Conservation (phyloP, 306 rosid species). For the Abrus pulchellus region DNA sequence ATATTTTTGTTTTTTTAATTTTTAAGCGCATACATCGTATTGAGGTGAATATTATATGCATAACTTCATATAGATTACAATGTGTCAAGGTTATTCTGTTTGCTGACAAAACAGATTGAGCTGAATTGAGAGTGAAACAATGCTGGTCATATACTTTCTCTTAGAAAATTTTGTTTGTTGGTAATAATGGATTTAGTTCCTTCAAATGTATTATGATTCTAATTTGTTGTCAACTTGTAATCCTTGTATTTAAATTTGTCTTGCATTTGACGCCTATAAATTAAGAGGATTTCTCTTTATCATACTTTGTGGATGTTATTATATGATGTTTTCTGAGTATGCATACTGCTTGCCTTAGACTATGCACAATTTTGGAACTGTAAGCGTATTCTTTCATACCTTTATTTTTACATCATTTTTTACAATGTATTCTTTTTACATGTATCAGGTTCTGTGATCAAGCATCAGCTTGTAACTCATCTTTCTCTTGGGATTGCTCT, state of each 20-base stretch:
- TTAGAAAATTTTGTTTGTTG: neutral
- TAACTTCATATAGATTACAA: neutral
- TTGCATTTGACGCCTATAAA: neutral
- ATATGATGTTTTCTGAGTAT: conserved; percentile 16
- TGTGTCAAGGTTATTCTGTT: neutral
- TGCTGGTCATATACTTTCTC: neutral
- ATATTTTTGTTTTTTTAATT: neutral
- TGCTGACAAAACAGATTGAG: neutral
- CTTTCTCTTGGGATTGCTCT: conserved; percentile 94
- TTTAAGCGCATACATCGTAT: neutral
- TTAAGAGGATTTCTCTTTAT: neutral
- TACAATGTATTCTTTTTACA: conserved; percentile 14
- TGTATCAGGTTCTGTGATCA: conserved; percentile 83
- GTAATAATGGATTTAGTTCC: conserved; percentile 16
- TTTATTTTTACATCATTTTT: neutral
- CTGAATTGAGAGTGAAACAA: neutral
- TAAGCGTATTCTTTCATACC: neutral
- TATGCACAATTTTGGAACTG: neutral
- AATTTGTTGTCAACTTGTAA: neutral
- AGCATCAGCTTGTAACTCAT: conserved; percentile 96
- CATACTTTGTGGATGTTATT: neutral
- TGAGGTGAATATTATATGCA: conserved; percentile 17
- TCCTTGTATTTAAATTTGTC: neutral
- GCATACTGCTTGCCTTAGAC: conserved; percentile 7
- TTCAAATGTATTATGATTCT: conserved; percentile 10